Percentiles rank a stretch among this genome's conserved stretches.
Conservation (phyloP, 2,329 filamentous ascomycete genomes). For the Aspergillus sp. region DNA sequence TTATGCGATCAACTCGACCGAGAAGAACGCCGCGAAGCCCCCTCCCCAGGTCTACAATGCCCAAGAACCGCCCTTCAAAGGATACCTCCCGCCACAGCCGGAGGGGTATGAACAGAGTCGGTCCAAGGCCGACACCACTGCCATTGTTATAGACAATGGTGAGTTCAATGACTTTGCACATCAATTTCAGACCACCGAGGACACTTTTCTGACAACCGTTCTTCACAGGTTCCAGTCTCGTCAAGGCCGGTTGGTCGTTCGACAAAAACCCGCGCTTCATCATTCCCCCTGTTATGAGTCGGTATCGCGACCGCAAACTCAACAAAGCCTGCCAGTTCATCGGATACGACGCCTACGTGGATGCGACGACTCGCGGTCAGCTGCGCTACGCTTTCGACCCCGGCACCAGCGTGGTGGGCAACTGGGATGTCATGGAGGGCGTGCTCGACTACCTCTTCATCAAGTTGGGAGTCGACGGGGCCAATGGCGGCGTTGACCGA, state of each 20-base stretch:
- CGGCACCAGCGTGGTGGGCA: conserved; percentile 86
- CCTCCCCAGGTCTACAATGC: conserved; percentile 53
- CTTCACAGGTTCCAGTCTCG: conserved; percentile 70
- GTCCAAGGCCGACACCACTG: conserved; percentile 57
- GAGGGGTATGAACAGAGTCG: conserved; percentile 72
- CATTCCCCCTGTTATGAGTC: conserved; percentile 86
- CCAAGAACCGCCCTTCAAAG: conserved; percentile 60
- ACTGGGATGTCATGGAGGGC: conserved; percentile 97
- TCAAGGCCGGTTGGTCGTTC: conserved; percentile 95
- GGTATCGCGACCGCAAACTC: conserved; percentile 91
- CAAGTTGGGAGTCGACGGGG: conserved; percentile 80
- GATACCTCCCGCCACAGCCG: conserved; percentile 55
- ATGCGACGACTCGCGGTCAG: conserved; percentile 88
- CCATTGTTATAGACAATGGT: conserved; percentile 99
- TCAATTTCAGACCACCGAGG: neutral
- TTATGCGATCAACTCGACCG: conserved; percentile 39
- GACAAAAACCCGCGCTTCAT: conserved; percentile 76
- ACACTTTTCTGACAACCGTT: conserved; percentile 1
- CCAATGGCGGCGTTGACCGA: conserved; percentile 71
- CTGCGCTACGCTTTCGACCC: conserved; percentile 88
- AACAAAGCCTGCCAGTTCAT: conserved; percentile 90
- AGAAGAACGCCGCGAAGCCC: conserved; percentile 53
- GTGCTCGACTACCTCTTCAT: conserved; percentile 92
- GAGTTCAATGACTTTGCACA: conserved; percentile 14
- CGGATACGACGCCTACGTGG: conserved; percentile 87